A percentile compares a stretch with the other conserved stretches of the same genome.
These are phyloP conservation scores for Termitomyces sp. DNA, from an alignment of 768 basidiomycete genomes.

Conservation along the genomic window DNA sequence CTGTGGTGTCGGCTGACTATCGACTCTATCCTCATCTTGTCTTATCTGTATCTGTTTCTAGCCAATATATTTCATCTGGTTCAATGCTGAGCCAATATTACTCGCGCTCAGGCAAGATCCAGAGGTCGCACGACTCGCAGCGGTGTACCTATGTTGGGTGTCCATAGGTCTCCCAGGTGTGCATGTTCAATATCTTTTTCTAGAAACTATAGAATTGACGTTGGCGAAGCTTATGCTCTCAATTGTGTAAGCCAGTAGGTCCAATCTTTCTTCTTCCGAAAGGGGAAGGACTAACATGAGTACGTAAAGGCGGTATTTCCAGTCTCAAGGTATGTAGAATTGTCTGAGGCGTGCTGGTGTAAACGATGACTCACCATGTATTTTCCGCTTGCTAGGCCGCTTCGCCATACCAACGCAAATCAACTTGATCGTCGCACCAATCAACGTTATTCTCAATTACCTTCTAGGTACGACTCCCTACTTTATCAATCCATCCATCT, in stretches of 20 bases:
- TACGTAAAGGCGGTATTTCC: neutral
- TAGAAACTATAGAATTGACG: neutral
- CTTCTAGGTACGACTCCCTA: neutral
- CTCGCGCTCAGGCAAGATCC: neutral
- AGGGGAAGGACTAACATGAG: neutral
- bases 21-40: no score
- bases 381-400: neutral
- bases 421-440: neutral
- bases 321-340: neutral
- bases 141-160: neutral
- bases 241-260: neutral
- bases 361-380: neutral
- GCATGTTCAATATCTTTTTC: neutral
- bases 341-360: neutral
- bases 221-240: neutral
- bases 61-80: neutral
- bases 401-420: neutral
- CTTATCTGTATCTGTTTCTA: neutral
- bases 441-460: neutral
- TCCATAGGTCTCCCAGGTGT: neutral
- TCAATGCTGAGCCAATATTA: neutral
- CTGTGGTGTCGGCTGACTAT: neutral
- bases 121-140: neutral
- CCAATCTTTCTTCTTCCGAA: neutral
- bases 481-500: no score